phyloP scores from a whole-genome alignment of 768 basidiomycete genomes.

The Myochromella boudieri region DNA sequence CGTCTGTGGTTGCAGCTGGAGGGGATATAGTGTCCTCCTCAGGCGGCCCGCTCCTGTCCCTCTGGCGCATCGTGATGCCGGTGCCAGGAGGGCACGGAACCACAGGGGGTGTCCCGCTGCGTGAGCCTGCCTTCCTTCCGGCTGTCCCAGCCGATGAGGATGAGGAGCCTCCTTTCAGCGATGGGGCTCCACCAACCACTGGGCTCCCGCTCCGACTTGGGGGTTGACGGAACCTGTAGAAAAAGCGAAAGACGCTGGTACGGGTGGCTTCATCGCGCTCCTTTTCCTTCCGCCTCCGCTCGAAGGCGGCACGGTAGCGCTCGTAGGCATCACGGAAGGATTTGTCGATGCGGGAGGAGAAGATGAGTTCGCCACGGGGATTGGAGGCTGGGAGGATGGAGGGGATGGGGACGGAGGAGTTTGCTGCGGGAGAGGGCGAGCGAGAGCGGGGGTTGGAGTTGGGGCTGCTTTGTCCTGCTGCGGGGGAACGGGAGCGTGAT shows the following conservation, averaged over 20 bases:
- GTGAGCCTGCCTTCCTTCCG: conserved; percentile 25
- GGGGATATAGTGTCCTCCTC: conserved; percentile 6
- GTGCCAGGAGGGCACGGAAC: conserved; percentile 11
- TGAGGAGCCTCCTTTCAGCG: conserved; percentile 25
- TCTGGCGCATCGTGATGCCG: conserved; percentile 29
- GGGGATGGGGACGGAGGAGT: conserved; percentile 56
- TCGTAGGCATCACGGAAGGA: conserved; percentile 90
- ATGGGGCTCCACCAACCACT: conserved; percentile 10
- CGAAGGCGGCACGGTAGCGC: conserved; percentile 85
- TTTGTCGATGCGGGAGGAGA: conserved; percentile 84
- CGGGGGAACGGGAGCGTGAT: conserved; percentile 36
- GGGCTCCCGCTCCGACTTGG: conserved; percentile 3
- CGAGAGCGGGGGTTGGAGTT: conserved; percentile 32
- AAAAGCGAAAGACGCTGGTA: conserved; percentile 32
- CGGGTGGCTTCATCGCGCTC: conserved; percentile 51
- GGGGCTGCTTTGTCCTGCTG: too few species aligned
- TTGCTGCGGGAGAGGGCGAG: conserved; percentile 30
- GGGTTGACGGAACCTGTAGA: conserved; percentile 20
- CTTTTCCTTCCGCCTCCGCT: conserved; percentile 69
- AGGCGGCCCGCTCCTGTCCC: conserved; percentile 24
- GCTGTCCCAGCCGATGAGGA: conserved; percentile 19
- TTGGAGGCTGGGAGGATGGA: conserved; percentile 89
- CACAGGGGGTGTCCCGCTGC: conserved; percentile 36
- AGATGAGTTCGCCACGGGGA: conserved; percentile 95
- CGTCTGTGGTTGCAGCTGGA: conserved; percentile 4